Evolutionary conservation across 352 stramenopile species (phyloP), one percentile per base, ranked within the genome.

Genomic region (Pythium pyrilobum): DNA sequence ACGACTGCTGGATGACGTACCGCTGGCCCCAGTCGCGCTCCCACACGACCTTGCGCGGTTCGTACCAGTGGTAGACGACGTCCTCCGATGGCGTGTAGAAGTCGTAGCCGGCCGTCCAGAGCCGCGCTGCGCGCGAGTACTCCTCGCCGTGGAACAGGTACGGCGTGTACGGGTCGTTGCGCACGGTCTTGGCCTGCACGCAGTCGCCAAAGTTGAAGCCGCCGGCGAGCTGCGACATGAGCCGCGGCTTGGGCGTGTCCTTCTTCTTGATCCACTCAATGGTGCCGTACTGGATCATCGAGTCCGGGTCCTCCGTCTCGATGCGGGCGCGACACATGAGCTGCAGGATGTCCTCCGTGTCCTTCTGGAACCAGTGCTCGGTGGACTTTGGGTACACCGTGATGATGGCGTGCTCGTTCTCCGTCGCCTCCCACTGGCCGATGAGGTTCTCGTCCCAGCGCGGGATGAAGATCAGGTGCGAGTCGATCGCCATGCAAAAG

Each of bases 181-280:
- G 80, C 46, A 87, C 71, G 36, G 84, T 71, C 44, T 77, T 78
- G 9, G 62, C 72, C 44, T 81, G 69, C 23, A 60, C 66, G 59
- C 80, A 87, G 28, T 67, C 65, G 42, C 77, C 77, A 61, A 90
- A 88, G 52, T 88, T 87, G 68, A 92, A 92, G 36, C 79, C 79
- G 11, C 73, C 78, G 11, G 78, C 81, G 13, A 87, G 66, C 47
- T 89, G 78, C 31, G 81, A 87, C 76, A 86, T 85, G 36, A 90
- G 52, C 1, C 72, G 64, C 5, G 80, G 77, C 71, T 82, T 85
- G 25, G 75, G 68, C 23, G 66, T 73, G 29, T 76, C 52, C 51
- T 75, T 79, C 57, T 81, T 84, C 38, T 76, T 38, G 38, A 87
- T 65, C 74, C 70, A 87, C 43, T 72, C 72, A 11, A 79, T 72